A percentile compares a stretch with the other conserved stretches of the same genome.
These are phyloP conservation scores for Aspergillus cavernicola DNA, from an alignment of 495 filamentous ascomycete species.

Conservation along the genomic window DNA sequence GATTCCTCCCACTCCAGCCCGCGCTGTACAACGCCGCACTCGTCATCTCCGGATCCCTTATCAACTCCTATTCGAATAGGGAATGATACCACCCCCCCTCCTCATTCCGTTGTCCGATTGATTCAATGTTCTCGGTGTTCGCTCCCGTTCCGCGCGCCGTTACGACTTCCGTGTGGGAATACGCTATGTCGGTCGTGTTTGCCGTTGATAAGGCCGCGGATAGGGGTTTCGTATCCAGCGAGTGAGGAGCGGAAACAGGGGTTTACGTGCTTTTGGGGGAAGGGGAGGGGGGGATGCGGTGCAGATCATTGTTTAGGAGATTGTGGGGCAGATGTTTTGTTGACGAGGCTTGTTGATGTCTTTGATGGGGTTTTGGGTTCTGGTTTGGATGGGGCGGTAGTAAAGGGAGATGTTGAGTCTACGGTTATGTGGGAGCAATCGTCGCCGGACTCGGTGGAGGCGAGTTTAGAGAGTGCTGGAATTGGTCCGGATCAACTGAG, in stretches of 20 bases:
- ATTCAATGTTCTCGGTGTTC: slow-evolving; percentile 77
- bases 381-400: slow-evolving; percentile 18
- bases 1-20: background rate
- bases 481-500: slow-evolving; percentile 20
- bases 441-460: slow-evolving; percentile 25
- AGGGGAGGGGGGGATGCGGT: slow-evolving; percentile 45
- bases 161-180: slow-evolving; percentile 80
- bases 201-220: slow-evolving; percentile 56
- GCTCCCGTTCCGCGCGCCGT: slow-evolving; percentile 59
- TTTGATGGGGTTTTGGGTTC: slow-evolving; percentile 42
- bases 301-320: slow-evolving; percentile 73
- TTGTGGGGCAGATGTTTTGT: slow-evolving; percentile 70
- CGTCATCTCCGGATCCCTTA: slow-evolving; percentile 2
- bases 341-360: slow-evolving; percentile 59
- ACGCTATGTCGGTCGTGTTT: slow-evolving; percentile 73
- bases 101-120: slow-evolving; percentile 56
- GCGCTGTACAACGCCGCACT: slow-evolving; percentile 1
- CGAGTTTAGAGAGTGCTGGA: slow-evolving; percentile 20
- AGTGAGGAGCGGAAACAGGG: slow-evolving; percentile 59
- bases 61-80: background rate
- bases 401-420: slow-evolving; percentile 22
- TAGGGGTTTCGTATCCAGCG: slow-evolving; percentile 71
- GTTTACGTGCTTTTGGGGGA: slow-evolving; percentile 65
- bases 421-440: slow-evolving; percentile 39
- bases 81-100: background rate